phyloP scores from a whole-genome alignment of 179 eudicot genomes.

The Sideroxylon spinosum region DNA sequence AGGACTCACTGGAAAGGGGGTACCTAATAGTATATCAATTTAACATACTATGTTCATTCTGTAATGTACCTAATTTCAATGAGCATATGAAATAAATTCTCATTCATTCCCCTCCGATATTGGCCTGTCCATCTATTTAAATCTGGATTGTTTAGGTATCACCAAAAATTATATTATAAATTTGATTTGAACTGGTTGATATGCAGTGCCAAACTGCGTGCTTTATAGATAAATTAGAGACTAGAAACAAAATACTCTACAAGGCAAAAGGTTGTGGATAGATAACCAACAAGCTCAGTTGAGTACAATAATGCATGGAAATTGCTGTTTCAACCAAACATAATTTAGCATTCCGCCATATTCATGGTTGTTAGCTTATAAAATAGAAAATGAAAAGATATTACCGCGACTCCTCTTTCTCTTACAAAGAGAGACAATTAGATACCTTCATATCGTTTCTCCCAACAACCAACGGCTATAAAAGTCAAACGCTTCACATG shows the following conservation, averaged over 20 bases:
- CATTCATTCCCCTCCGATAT: too few relatives aligned
- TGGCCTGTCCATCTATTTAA: too few relatives aligned
- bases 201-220: neutral
- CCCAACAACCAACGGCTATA: conserved; percentile 54
- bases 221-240: neutral
- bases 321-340: neutral
- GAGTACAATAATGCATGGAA: neutral
- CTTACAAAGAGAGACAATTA: neutral
- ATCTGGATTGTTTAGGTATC: too few relatives aligned
- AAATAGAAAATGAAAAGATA: neutral
- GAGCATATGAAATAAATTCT: too few relatives aligned
- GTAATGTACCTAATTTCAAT: too few relatives aligned
- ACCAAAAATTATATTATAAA: too few relatives aligned
- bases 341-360: neutral
- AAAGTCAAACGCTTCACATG: conserved; percentile 50
- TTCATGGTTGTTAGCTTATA: neutral
- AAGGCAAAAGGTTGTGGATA: neutral
- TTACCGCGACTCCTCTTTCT: neutral
- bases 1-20: too few relatives aligned
- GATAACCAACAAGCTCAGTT: neutral
- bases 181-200: too few relatives aligned
- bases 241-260: neutral
- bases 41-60: too few relatives aligned
- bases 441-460: conserved; percentile 27
- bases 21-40: too few relatives aligned